A percentile compares a stretch with the other conserved stretches of the same genome.
Conservation (phyloP, 805 yeast genomes). For the Wickerhamomyces rabaulensis region DNA sequence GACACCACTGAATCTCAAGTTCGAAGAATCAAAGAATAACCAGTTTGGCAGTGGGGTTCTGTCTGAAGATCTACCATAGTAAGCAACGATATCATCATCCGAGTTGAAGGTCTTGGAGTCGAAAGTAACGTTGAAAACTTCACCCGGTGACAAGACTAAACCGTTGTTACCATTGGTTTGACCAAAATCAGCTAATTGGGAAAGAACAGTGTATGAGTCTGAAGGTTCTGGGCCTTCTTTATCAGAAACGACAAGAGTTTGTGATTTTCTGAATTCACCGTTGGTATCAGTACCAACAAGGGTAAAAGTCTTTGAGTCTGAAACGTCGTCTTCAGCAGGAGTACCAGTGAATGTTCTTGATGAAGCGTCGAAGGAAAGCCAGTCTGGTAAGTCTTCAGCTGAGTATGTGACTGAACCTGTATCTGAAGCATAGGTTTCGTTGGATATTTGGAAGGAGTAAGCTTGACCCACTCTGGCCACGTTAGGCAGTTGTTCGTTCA, state of each 20-base stretch:
- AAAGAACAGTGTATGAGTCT: conserved; percentile 36
- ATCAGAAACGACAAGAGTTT: conserved; percentile 55
- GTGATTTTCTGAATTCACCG: conserved; percentile 39
- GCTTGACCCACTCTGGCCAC: conserved; percentile 67
- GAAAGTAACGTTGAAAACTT: conserved; percentile 60
- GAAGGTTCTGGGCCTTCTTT: conserved; percentile 49
- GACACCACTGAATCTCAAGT: conserved; percentile 72
- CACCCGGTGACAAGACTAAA: conserved; percentile 66
- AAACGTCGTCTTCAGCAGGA: conserved; percentile 43
- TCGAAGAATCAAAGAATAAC: conserved; percentile 62
- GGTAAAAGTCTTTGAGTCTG: conserved; percentile 42
- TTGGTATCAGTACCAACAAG: conserved; percentile 65
- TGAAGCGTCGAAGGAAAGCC: conserved; percentile 69
- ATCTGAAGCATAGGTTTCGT: conserved; percentile 57
- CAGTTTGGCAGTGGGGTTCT: conserved; percentile 90
- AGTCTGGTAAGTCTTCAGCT: conserved; percentile 58
- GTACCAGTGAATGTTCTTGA: conserved; percentile 66
- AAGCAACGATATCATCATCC: conserved; percentile 48
- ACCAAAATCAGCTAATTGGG: conserved; percentile 60
- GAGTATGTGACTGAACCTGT: conserved; percentile 46
- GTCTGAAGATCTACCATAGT: conserved; percentile 77
- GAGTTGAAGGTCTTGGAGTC: conserved; percentile 56
- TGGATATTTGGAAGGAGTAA: conserved; percentile 63
- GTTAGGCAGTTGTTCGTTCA: conserved; percentile 78
- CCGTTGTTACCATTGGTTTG: conserved; percentile 73